Base-by-base conservation (phyloP, 1,139 yeast genomes). In the Spathaspora sp. region DNA sequence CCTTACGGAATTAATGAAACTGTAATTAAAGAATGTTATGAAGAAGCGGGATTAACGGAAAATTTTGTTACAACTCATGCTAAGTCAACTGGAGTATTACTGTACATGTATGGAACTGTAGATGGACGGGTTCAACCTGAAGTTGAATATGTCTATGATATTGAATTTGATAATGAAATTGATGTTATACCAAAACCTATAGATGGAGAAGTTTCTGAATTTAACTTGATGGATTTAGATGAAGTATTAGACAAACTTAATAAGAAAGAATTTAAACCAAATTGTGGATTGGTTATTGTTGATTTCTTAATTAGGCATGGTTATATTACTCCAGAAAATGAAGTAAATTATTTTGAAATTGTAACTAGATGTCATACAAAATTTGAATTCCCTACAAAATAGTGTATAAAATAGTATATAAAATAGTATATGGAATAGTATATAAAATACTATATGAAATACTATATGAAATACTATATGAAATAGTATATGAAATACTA, bases 221-320 rank as follows among this genome's bases (percentile, higher is more conserved):
- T 91, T 61, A 60, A 66, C 48, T 68, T 91, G 41, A 71, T 88
- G 82, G 64, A 72, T 4, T 63, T 87, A 1, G 81, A 76, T 8
- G 84, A 87, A 52, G 79, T 89, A 0, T 52, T 76, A 31, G 52
- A 59, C 23, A 72, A 78, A 18, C 57, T 91, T 24, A 57, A 60
- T 7, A 60, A 63, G 0, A 82, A 81, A 0, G 80, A 83, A 53
- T 93, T 93, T 70, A 93, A 93, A 64, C 96, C 96, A 38, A 93
- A 93, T 57, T 87, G 97, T 65, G 96, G 86, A 0, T 65, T 86
- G 43, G 84, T 91, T 2, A 74, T 87, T 37, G 72, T 90, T 20
- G 98, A 93, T 57, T 93, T 93, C 57, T 71, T 93, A 51, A 77
- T 91, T 18, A 81, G 99, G 55, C 93, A 87, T 57, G 96, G 97